A percentile compares a stretch with the other conserved stretches of the same genome.
These are phyloP conservation scores for Euphorbia celastroides DNA, from an alignment of 441 rosid genomes.

Conservation along the genomic window DNA sequence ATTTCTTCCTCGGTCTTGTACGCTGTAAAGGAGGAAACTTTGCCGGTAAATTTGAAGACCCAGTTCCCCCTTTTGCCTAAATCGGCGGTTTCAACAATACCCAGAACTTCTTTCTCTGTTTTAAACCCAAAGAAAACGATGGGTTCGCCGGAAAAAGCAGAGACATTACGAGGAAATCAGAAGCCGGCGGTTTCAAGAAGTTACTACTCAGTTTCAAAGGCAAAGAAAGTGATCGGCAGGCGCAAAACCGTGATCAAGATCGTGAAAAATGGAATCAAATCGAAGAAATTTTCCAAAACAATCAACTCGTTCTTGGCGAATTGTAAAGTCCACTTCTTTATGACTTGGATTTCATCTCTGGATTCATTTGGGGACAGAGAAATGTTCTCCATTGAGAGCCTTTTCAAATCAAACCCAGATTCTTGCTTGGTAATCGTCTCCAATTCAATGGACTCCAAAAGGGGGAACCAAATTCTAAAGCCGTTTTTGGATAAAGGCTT, in stretches of 20 bases:
- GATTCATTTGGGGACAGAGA: conserved; percentile 63
- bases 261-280: conserved; percentile 20
- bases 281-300: conserved; percentile 39
- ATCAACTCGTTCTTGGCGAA: conserved; percentile 39
- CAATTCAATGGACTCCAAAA: conserved; percentile 48
- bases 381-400: conserved; percentile 45
- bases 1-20: conserved; percentile 32
- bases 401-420: conserved; percentile 50
- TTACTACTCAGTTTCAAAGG: conserved; percentile 14
- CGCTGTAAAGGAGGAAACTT: conserved; percentile 46
- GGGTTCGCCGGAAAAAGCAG: conserved; percentile 35
- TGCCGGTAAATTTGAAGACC: conserved; percentile 28
- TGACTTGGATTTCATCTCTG: conserved; percentile 81
- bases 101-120: conserved; percentile 10
- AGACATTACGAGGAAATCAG: conserved; percentile 24
- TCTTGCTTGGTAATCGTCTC: conserved; percentile 71
- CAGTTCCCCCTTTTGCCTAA: conserved; percentile 25
- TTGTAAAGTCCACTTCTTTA: conserved; percentile 64
- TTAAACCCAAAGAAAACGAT: background rate
- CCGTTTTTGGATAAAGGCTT: conserved; percentile 48
- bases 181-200: conserved; percentile 28
- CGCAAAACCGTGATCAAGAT: conserved; percentile 10
- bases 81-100: conserved; percentile 23
- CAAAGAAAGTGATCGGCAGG: conserved; percentile 16
- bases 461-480: conserved; percentile 37